Base-by-base conservation (phyloP, 192 early-diverging fungal genomes). In the Dissophora globulifera region DNA sequence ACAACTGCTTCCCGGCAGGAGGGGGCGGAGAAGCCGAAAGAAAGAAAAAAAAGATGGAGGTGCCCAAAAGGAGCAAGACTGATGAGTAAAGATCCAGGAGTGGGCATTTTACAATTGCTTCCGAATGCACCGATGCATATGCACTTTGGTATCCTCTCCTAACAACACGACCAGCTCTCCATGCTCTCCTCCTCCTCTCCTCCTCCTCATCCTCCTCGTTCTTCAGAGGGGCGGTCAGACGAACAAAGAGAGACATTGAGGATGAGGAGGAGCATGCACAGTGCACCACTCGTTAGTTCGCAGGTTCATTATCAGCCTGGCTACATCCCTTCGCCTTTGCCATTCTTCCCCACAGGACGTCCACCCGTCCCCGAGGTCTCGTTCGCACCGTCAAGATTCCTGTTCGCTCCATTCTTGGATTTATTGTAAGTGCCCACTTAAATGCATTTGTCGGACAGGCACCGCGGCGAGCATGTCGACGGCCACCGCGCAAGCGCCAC, bases 41-140 rank as follows among this genome's bases (percentile, higher is more conserved):
- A 33, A 35, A 47, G 11, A 43, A 58, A 48, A 45, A 60, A 60
- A 49, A 60, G 43, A 49, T 47, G 46, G 58, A 60, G 58, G 58
- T 35, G 26, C 17, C 46, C 47, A 62, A 62, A 62, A 50, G 59
- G 59, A 62, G 59, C 31, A 46, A 12, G n/a, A n/a, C n/a, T 50
- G 59, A 62, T 50, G 32, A 48, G 42, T 50, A 50, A 48, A 62
- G 59, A 41, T 62, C 59, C 59, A 62, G 59, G 59, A 62, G 59
- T 61, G 46, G 31, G 45, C 47, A 33, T 50, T 50, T 50, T 62
- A 62, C 32, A 59, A 51, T 56, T 67, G 47, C 47, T 41, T 67
- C 52, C 55, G 50, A 41, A 53, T 41, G 45, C 35, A 54, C 51
- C 23, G 3, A 53, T 58, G 56, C 35, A 63, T 50, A 57, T 67